These are phyloP conservation scores for Cymbopogon flexuosus DNA, from an alignment of 202 grass and related monocot species.

Conservation along the genomic window DNA sequence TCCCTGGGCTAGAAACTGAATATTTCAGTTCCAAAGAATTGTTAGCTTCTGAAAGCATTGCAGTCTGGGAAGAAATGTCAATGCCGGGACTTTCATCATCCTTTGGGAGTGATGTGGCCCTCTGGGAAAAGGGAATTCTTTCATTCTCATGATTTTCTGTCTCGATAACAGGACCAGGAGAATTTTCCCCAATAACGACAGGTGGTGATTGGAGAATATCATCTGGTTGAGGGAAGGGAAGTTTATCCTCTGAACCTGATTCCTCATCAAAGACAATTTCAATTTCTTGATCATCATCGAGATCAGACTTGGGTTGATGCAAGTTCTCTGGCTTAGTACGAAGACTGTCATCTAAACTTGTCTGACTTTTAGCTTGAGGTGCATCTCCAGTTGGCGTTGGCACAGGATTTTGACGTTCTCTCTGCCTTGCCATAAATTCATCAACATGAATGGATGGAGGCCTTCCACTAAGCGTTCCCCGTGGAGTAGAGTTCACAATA, in stretches of 20 bases:
- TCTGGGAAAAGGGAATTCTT: constrained; percentile 39
- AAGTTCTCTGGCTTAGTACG: constrained; percentile 47
- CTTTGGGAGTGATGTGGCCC: constrained; percentile 21
- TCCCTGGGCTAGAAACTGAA: constrained; percentile 34
- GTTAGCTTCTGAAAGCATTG: constrained; percentile 37
- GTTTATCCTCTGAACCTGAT: constrained; percentile 81
- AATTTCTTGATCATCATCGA: constrained; percentile 88
- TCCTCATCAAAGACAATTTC: constrained; percentile 92
- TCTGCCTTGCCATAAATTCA: constrained; percentile 96
- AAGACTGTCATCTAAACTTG: constrained; percentile 54
- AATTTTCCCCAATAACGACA: constrained; percentile 82
- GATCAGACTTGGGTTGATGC: constrained; percentile 56
- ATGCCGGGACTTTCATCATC: constrained; percentile 26
- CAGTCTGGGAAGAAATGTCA: constrained; percentile 33
- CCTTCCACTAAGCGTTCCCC: constrained; percentile 62
- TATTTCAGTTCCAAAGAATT: constrained; percentile 35
- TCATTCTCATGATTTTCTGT: constrained; percentile 51
- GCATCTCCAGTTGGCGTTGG: constrained; percentile 45
- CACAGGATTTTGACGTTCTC: constrained; percentile 71
- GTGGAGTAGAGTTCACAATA: constrained; percentile 66
- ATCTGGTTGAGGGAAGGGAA: constrained; percentile 86
- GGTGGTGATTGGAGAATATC: constrained; percentile 69
- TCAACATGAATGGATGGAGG: constrained; percentile 99
- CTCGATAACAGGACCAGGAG: constrained; percentile 55
- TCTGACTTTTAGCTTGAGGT: constrained; percentile 47